These are phyloP conservation scores for Tinospora cordifolia DNA, from an alignment of 164 flowering plant species.

Conservation along the genomic window DNA sequence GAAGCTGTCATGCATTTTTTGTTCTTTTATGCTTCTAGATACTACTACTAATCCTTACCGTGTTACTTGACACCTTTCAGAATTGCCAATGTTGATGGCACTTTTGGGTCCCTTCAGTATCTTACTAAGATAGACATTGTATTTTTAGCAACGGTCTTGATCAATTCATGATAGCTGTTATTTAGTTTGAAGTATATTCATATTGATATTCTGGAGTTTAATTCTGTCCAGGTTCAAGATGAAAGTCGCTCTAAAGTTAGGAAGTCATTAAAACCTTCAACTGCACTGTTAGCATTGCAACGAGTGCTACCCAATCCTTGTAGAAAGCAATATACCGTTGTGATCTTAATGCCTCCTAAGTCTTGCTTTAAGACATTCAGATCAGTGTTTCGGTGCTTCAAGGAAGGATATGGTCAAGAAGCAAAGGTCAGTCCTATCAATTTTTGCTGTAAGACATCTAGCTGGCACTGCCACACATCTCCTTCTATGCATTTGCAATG, in stretches of 20 bases:
- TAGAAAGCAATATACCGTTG: slow-evolving; percentile 70
- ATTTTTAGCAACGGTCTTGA: background rate
- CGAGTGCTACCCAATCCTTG: slow-evolving; percentile 77
- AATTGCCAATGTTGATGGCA: background rate
- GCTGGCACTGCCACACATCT: background rate
- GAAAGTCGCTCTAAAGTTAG: slow-evolving; percentile 67
- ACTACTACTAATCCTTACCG: background rate
- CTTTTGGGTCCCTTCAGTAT: background rate
- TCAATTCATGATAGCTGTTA: background rate
- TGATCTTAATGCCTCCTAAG: slow-evolving; percentile 69
- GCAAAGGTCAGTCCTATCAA: slow-evolving; percentile 51
- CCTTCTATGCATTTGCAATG: background rate
- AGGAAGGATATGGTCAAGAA: slow-evolving; percentile 24
- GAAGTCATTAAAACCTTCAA: slow-evolving; percentile 42
- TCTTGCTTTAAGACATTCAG: slow-evolving; percentile 34
- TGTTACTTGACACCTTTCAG: background rate
- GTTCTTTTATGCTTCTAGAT: background rate
- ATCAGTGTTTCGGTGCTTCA: slow-evolving; percentile 30
- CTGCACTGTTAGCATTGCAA: slow-evolving; percentile 61
- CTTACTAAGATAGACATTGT: background rate
- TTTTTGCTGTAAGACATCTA: background rate
- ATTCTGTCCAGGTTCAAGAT: slow-evolving; percentile 59
- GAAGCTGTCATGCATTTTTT: background rate
- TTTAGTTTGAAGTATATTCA: too few species aligned
- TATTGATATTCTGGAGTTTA: background rate